Base-by-base conservation (phyloP, 805 yeast species). In the Diddensiella santjacobensis region DNA sequence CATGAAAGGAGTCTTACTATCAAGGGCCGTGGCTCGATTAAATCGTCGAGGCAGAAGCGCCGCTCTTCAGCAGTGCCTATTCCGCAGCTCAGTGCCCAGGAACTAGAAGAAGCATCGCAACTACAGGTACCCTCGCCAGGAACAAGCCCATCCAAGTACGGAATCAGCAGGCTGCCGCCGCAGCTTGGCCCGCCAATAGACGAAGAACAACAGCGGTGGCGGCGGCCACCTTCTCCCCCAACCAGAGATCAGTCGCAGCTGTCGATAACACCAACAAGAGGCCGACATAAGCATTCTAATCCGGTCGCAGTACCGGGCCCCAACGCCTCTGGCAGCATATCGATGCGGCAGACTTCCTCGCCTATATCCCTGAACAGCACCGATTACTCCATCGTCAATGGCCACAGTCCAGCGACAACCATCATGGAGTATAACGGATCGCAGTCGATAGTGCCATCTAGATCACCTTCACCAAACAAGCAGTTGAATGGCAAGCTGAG, bases 1-100 rank as follows among this genome's bases (percentile, higher is more conserved):
- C 60, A 57, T 40, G 57, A 57, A 35, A 50, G 57, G 35, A 48
- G 50, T 22, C 33, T 57, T 30, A 29, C 53, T 6, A 22, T 54
- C 22, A 47, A 43, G 42, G 60, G 58, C 36, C 44, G 58, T 23
- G 57, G 58, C 3, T 41, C 35, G 15, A 44, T 50, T 22, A 52
- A 35, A 26, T 36, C 40, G 22, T 38, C 42, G 26, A 6, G 26
- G 5, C 24, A 23, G 6, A 17, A 38, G 10, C 22, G 24, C 10
- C 13, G 24, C 8, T 13, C 18, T 8, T 35, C 38, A 6, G 8
- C 10, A 10, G 18, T 17, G 17, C n/a, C n/a, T 8, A 15, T 35
- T 15, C 38, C 38, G 6, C 31, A 26, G 13, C 13, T 26, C 8
- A 8, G 11, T 8, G 31, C 31, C 31, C 11, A 26, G 8, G 38